Evolutionary conservation across 2,329 filamentous ascomycete species (phyloP).

Genomic region (Paecilomyces sp.): DNA sequence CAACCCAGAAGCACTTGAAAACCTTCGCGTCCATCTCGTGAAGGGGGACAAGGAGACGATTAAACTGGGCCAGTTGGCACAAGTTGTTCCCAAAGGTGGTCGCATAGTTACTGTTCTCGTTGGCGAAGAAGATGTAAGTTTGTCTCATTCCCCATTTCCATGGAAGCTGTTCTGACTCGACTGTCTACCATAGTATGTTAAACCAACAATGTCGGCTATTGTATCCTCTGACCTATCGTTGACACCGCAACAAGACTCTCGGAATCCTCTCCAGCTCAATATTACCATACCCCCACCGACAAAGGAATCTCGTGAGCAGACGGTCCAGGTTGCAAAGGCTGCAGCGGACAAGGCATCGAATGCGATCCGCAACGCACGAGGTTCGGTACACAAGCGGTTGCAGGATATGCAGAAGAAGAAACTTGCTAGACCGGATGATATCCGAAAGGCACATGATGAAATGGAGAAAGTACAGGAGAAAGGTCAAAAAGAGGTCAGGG

Average conservation of each 20-base stretch:
- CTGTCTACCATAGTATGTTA: constrained; percentile 30
- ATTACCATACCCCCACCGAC: constrained; percentile 41
- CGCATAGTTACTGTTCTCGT: constrained; percentile 55
- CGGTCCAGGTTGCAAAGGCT: constrained; percentile 31
- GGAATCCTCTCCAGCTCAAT: constrained; percentile 38
- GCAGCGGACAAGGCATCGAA: constrained; percentile 36
- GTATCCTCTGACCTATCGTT: constrained; percentile 35
- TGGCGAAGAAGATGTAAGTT: constrained; percentile 55
- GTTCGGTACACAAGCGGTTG: constrained; percentile 37
- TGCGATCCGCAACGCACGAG: constrained; percentile 35
- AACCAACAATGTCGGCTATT: constrained; percentile 38
- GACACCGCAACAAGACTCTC: constrained; percentile 35
- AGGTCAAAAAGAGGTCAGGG: constrained; percentile 40
- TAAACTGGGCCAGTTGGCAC: constrained; percentile 56
- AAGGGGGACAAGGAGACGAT: constrained; percentile 47
- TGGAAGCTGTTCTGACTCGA: neutral
- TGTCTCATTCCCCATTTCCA: neutral
- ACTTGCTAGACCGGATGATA: constrained; percentile 36
- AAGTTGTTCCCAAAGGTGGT: constrained; percentile 59
- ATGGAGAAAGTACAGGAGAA: constrained; percentile 43
- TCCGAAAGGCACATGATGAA: constrained; percentile 38
- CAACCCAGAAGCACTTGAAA: constrained; percentile 56
- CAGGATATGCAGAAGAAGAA: constrained; percentile 39
- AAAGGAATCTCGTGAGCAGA: constrained; percentile 38
- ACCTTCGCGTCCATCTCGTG: constrained; percentile 51